A percentile compares a stretch with the other conserved stretches of the same genome.
Conservation (phyloP, 2,329 filamentous ascomycete genomes). For the Aspergillus sojae region DNA sequence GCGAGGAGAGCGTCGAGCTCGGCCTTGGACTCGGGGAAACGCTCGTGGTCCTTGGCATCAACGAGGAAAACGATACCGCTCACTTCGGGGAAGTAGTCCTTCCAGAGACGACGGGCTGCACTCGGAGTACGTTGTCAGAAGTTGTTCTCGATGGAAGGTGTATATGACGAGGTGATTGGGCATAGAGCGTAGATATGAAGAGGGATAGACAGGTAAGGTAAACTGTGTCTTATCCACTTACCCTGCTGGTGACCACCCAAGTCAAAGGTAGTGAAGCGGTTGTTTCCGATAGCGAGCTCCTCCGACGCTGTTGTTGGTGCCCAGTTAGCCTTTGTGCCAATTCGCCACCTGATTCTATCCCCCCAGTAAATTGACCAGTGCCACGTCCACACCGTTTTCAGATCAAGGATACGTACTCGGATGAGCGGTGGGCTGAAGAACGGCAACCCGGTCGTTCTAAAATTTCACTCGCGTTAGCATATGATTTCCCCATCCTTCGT, state of each 20-base stretch:
- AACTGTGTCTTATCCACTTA: conserved; percentile 37
- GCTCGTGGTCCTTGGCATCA: conserved; percentile 95
- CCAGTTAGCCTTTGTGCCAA: neutral
- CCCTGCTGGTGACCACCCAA: conserved; percentile 92
- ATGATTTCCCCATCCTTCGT: neutral
- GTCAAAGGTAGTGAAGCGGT: conserved; percentile 93
- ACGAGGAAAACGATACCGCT: conserved; percentile 97
- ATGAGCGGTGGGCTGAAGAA: conserved; percentile 87
- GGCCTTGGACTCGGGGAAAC: conserved; percentile 90
- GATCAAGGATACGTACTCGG: conserved; percentile 66
- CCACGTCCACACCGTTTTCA: neutral
- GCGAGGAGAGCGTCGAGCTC: conserved; percentile 93
- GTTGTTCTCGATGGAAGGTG: neutral
- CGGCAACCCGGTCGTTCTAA: conserved; percentile 88
- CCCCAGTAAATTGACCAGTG: neutral
- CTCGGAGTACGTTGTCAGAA: conserved; percentile 27
- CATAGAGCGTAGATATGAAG: neutral
- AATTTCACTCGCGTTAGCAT: neutral
- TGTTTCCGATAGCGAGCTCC: conserved; percentile 89
- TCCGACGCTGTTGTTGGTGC: conserved; percentile 67
- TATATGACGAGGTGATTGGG: neutral
- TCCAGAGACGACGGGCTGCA: conserved; percentile 83
- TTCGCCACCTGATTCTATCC: neutral
- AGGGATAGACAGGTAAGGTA: neutral
- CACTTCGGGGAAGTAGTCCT: conserved; percentile 95